Evolutionary conservation across 805 yeast species (phyloP).

Genomic region (Kuraishia floccosa): DNA sequence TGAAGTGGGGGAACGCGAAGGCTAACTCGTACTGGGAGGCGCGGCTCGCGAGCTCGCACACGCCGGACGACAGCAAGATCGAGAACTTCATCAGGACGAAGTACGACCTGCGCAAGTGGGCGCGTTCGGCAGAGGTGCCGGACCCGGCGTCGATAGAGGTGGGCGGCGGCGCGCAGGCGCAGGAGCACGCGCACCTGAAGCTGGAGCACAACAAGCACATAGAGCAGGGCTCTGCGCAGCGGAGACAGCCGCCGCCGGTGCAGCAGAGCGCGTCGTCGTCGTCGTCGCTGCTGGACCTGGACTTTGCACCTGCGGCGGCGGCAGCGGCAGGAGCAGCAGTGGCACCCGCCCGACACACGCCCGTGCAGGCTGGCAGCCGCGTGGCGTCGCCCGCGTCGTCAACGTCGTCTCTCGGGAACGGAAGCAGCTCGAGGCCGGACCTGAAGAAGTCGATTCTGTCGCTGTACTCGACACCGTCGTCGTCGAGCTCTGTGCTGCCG

Average conservation of each 20-base stretch:
- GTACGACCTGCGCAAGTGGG: constrained; percentile 89
- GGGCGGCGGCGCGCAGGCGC: background rate
- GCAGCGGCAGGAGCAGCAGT: constrained; percentile 8
- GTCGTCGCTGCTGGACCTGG: constrained; percentile 15
- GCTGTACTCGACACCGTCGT: constrained; percentile 60
- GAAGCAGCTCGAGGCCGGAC: constrained; percentile 50
- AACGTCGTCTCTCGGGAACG: background rate
- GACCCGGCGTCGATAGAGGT: constrained; percentile 36
- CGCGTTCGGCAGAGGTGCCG: constrained; percentile 39
- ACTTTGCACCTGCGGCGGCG: constrained; percentile 15
- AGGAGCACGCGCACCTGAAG: constrained; percentile 1
- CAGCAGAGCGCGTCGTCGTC: constrained; percentile 2
- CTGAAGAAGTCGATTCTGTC: constrained; percentile 87
- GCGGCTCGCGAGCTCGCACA: constrained; percentile 53
- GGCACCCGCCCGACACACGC: constrained; percentile 3
- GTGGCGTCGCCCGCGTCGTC: background rate
- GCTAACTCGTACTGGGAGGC: constrained; percentile 85
- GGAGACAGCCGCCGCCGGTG: background rate
- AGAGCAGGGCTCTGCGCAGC: constrained; percentile 2
- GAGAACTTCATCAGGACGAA: constrained; percentile 88
- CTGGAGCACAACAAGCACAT: constrained; percentile 1
- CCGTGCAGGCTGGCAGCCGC: background rate
- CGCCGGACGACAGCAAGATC: constrained; percentile 76
- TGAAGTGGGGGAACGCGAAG: constrained; percentile 73
- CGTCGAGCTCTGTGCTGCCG: constrained; percentile 5